Evolutionary conservation across 306 rosid genomes (phyloP).

Genomic region (Cucumis cinereus): DNA sequence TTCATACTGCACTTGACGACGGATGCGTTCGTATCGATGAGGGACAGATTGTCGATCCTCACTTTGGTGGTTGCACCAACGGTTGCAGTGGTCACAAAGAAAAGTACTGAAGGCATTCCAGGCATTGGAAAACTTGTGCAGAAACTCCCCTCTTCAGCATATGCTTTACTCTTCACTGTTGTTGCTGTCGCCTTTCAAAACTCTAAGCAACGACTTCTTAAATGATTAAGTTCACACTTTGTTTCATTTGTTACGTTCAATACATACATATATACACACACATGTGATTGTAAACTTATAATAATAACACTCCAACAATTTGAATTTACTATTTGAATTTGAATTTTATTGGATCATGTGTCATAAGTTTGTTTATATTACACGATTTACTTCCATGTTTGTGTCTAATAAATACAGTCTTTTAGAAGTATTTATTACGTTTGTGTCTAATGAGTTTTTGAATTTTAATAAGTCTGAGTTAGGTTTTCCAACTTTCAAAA

Average conservation of each 20-base stretch:
- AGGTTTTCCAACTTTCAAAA: too few relatives aligned
- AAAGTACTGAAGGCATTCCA: slow-evolving; percentile 72
- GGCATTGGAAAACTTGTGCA: slow-evolving; percentile 65
- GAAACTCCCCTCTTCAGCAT: slow-evolving; percentile 50
- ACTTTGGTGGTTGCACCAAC: slow-evolving; percentile 73
- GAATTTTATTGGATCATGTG: too few relatives aligned
- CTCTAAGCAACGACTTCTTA: background rate
- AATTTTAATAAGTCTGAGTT: too few relatives aligned
- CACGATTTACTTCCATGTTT: too few relatives aligned
- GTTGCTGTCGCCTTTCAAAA: slow-evolving; percentile 43
- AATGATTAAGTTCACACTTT: background rate
- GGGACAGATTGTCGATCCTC: slow-evolving; percentile 44
- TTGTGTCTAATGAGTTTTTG: too few relatives aligned
- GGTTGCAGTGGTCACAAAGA: slow-evolving; percentile 70
- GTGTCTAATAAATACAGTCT: too few relatives aligned
- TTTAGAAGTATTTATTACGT: too few relatives aligned
- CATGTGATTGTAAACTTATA: background rate
- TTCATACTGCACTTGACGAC: slow-evolving; percentile 47
- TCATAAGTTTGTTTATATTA: background rate
- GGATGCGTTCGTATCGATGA: slow-evolving; percentile 32
- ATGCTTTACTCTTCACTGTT: slow-evolving; percentile 58
- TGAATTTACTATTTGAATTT: background rate
- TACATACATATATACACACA: background rate
- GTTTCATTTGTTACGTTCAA: background rate
- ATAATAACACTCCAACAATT: background rate